Evolutionary conservation across 148 eudicot species (phyloP).

Genomic region (Persicaria maculosa): DNA sequence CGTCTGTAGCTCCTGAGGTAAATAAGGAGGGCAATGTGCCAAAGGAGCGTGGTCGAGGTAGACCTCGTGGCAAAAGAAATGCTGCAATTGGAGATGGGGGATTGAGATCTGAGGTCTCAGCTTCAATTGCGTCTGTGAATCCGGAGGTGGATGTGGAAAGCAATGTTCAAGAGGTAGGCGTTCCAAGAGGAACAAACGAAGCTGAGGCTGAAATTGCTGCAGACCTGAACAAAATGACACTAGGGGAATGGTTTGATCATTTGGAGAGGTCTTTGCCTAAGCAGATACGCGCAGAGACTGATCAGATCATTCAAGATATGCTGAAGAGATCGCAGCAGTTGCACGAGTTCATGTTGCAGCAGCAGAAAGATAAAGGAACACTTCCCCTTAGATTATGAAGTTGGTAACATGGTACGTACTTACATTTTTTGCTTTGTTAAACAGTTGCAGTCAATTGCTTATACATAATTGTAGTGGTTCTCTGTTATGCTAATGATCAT

Average conservation of each 20-base stretch:
- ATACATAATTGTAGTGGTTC: too few species aligned
- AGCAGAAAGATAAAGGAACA: slow-evolving; percentile 29
- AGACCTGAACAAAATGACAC: slow-evolving; percentile 59
- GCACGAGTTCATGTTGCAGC: slow-evolving; percentile 46
- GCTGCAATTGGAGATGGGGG: background rate
- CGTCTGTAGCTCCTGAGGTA: background rate
- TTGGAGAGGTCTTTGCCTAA: slow-evolving; percentile 54
- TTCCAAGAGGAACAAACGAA: background rate
- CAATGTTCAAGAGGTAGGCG: slow-evolving; percentile 7
- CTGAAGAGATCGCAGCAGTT: slow-evolving; percentile 34
- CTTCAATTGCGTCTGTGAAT: background rate
- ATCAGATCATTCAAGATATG: slow-evolving; percentile 52
- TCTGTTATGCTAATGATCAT: too few species aligned
- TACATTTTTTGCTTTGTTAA: too few species aligned
- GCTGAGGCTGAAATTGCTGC: background rate
- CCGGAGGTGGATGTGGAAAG: background rate
- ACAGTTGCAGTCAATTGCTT: too few species aligned
- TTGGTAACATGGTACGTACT: too few species aligned
- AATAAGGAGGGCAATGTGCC: slow-evolving; percentile 5
- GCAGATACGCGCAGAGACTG: slow-evolving; percentile 39
- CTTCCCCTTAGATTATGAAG: background rate
- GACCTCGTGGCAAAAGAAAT: slow-evolving; percentile 13
- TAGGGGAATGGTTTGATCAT: slow-evolving; percentile 67
- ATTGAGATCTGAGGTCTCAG: background rate
- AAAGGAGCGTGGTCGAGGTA: slow-evolving; percentile 13